Conservation (phyloP, 371 early-diverging fungal genomes). For the Umbelopsis sp. region DNA sequence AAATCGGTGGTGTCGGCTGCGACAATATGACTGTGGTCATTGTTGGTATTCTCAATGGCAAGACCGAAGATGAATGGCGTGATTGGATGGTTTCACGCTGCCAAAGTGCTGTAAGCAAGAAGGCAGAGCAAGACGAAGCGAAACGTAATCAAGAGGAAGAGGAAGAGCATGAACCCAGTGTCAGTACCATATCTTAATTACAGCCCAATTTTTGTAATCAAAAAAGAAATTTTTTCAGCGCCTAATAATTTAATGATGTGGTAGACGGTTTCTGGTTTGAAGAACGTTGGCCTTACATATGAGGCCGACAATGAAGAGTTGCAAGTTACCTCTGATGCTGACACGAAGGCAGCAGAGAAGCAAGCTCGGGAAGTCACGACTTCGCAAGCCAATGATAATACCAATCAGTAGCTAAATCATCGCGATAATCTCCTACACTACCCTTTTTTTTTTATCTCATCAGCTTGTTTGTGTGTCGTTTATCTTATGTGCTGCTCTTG, state of each 20-base stretch:
- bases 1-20: conserved; percentile 90
- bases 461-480: conserved; percentile 16
- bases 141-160: background rate
- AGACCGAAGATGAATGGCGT: conserved; percentile 73
- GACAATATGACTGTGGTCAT: conserved; percentile 98
- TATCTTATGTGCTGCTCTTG: conserved; percentile 9
- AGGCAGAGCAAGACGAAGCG: conserved; percentile 5
- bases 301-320: background rate
- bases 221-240: background rate
- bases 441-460: background rate
- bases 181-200: conserved; percentile 1
- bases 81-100: conserved; percentile 37
- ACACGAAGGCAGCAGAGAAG: background rate
- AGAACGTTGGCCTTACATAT: background rate
- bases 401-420: conserved; percentile 9
- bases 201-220: background rate
- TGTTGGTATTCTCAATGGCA: conserved; percentile 82
- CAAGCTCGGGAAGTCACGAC: conserved; percentile 9
- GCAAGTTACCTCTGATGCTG: background rate
- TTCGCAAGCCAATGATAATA: conserved; percentile 4
- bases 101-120: conserved; percentile 10
- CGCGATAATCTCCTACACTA: conserved; percentile 9
- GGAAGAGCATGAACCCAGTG: background rate
- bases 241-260: conserved; percentile 2
- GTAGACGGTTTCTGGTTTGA: background rate